phyloP scores from a whole-genome alignment of 495 filamentous ascomycete species.

The Pseudomonodictys pantanalensis region DNA sequence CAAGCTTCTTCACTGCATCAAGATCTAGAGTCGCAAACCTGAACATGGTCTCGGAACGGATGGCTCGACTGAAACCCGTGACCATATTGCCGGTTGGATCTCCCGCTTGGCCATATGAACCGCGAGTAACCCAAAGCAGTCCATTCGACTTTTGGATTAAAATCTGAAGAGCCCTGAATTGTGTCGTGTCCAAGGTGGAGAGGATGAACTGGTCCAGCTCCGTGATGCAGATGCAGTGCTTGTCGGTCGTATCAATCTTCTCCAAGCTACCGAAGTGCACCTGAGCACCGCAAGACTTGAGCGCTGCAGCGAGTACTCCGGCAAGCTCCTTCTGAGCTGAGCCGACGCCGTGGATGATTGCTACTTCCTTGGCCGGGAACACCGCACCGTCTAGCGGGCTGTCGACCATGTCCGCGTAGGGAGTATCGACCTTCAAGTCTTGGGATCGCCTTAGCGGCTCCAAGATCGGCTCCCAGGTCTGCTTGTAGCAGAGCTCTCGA shows the following conservation, averaged over 20 bases:
- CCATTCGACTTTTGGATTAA: neutral
- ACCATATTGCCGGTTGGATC: conserved; percentile 8
- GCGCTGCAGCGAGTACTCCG: neutral
- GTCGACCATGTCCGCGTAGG: neutral
- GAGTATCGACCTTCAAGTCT: no score
- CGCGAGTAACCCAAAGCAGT: conserved; percentile 16
- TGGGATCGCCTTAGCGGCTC: neutral
- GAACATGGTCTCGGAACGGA: conserved; percentile 12
- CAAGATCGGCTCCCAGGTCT: conserved; percentile 11
- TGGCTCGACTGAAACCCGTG: conserved; percentile 10
- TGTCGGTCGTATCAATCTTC: conserved; percentile 1
- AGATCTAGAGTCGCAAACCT: conserved; percentile 14
- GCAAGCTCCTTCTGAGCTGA: neutral
- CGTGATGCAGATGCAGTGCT: conserved; percentile 5
- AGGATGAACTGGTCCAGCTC: conserved; percentile 15
- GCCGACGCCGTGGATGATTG: conserved; percentile 6
- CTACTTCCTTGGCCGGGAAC: neutral
- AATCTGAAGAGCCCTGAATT: conserved; percentile 7
- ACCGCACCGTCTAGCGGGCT: neutral
- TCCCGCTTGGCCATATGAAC: neutral
- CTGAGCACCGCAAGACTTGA: neutral
- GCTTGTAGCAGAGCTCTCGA: conserved; percentile 21
- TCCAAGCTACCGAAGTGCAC: neutral
- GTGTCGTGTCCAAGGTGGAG: neutral
- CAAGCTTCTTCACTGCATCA: conserved; percentile 5